phyloP scores from a whole-genome alignment of 2,329 filamentous ascomycete genomes.

The Fusarium heterosporum region DNA sequence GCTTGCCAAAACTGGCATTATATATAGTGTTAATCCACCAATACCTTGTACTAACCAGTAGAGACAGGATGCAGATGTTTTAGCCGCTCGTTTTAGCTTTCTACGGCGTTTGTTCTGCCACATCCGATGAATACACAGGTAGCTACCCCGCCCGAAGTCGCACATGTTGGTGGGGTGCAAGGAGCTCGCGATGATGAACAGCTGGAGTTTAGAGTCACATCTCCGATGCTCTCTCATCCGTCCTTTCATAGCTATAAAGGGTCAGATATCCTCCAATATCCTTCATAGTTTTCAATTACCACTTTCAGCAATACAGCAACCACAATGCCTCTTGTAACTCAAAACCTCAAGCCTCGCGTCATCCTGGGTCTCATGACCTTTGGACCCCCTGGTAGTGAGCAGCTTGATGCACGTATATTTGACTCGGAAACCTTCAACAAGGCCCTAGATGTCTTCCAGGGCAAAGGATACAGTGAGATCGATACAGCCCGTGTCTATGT shows the following conservation, averaged over 20 bases:
- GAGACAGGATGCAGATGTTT: constrained; percentile 1
- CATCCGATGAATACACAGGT: constrained; percentile 3
- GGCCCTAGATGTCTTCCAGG: constrained; percentile 79
- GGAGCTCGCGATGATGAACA: constrained; percentile 20
- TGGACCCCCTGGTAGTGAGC: constrained; percentile 68
- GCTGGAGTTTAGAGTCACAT: constrained; percentile 41
- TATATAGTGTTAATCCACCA: constrained; percentile 6
- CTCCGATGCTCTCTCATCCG: constrained; percentile 15
- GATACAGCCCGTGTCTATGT: constrained; percentile 86
- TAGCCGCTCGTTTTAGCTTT: constrained; percentile 1
- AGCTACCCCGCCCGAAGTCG: constrained; percentile 33
- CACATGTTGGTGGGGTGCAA: constrained; percentile 28
- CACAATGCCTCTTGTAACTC: constrained; percentile 61
- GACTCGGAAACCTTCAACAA: constrained; percentile 73
- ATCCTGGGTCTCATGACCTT: constrained; percentile 92
- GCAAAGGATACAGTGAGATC: constrained; percentile 83
- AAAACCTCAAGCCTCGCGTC: constrained; percentile 69
- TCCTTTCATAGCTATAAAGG: constrained; percentile 19
- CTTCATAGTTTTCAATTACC: not conserved
- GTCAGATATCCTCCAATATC: not conserved
- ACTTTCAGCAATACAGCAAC: not conserved
- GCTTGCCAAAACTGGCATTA: not conserved
- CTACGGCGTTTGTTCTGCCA: constrained; percentile 7
- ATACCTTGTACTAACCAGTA: constrained; percentile 1
- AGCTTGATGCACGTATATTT: constrained; percentile 77